Percentiles rank a stretch among this genome's conserved stretches.
phyloP scores from a whole-genome alignment of 495 filamentous ascomycete genomes.

The Letharia lupina region DNA sequence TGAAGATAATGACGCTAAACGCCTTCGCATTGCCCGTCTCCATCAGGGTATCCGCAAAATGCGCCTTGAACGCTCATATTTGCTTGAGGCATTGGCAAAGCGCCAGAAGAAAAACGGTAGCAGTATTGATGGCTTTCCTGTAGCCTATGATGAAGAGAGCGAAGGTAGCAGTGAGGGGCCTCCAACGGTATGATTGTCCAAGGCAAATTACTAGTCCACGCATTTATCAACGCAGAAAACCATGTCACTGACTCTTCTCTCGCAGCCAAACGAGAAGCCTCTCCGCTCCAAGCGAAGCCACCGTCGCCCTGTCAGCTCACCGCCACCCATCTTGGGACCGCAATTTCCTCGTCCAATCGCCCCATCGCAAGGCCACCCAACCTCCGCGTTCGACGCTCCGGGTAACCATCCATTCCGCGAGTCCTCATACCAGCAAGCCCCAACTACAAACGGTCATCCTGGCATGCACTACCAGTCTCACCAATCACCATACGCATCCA shows the following conservation, averaged over 20 bases:
- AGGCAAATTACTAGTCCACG: background rate
- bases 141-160: constrained; percentile 25
- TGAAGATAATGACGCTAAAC: constrained; percentile 71
- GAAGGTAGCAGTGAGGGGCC: constrained; percentile 26
- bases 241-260: constrained; percentile 20
- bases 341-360: constrained; percentile 24
- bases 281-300: constrained; percentile 70
- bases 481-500: constrained; percentile 6
- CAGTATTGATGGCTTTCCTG: constrained; percentile 23
- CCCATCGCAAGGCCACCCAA: constrained; percentile 21
- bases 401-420: constrained; percentile 14
- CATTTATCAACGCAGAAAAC: constrained; percentile 1
- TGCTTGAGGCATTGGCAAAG: constrained; percentile 79
- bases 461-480: constrained; percentile 14
- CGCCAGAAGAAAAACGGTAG: constrained; percentile 52
- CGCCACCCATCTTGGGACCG: constrained; percentile 21
- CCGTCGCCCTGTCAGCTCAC: constrained; percentile 21
- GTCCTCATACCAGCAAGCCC: constrained; percentile 17
- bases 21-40: constrained; percentile 69
- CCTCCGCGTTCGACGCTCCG: constrained; percentile 13
- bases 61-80: constrained; percentile 80
- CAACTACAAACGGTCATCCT: constrained; percentile 17
- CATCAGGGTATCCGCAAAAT: constrained; percentile 80
- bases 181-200: constrained; percentile 21
- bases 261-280: constrained; percentile 82